Base-by-base conservation (phyloP, 495 filamentous ascomycete species). In the Aspergillus saccharolyticus region DNA sequence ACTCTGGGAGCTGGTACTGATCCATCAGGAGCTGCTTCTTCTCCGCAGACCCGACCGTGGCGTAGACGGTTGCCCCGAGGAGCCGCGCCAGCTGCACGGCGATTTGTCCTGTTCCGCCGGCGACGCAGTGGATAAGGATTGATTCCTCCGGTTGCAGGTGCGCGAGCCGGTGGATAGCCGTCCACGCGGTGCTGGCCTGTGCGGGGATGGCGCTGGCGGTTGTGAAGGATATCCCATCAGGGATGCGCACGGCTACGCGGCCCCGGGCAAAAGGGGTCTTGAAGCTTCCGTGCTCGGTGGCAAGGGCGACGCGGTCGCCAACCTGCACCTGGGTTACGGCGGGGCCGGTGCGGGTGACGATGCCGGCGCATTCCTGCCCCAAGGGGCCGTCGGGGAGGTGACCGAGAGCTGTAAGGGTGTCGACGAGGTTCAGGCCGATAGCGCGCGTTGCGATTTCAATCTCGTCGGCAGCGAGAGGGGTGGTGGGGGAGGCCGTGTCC, bases 1-100 rank as follows among this genome's bases (percentile, higher is more conserved):
- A 9, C 25, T 28, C 25, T 3, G 25, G 25, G 25, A 28, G 3
- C 4, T 3, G 4, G 25, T 28, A 28, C 25, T 3, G 3, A 9
- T 9, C 4, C 25, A 28, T 28, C 25, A 28, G 25, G 25, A 28
- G 25, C 3, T 28, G 4, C 4, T 9, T 3, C 25, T 28, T 28
- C 4, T 3, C 25, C 25, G 7, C 33, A 5, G 33, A 39, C 6
- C 33, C 14, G 6, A 39, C 12, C 7, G 33, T 39, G 6, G 14
- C 33, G 33, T 39, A 85, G 16, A 86, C 70, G 45, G 80, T 72
- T 4, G 82, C 81, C 12, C 78, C 79, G 19, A 77, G 53, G 65
- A 73, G 70, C 48, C 81, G 74, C 0, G 82, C 80, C 6, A 87
- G 54, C 20, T 61, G 60, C 52, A 85, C 78, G 19, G 81, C 78